These are phyloP conservation scores for Aphanomyces astaci DNA, from an alignment of 352 stramenopile genomes.

Conservation along the genomic window DNA sequence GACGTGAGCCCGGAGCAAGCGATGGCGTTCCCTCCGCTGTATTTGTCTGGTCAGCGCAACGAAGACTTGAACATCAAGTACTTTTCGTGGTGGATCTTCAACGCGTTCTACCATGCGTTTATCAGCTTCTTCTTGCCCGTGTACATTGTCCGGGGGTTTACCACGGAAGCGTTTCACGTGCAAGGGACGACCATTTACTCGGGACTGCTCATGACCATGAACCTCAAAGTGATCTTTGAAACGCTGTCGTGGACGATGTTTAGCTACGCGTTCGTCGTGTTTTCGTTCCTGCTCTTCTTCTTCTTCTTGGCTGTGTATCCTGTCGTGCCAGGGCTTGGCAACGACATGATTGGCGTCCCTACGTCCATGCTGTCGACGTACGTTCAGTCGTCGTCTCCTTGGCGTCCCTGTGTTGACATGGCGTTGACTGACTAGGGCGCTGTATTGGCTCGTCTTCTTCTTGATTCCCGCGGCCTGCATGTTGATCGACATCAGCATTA, in stretches of 20 bases:
- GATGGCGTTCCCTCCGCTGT: slow-evolving; percentile 28
- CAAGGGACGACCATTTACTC: slow-evolving; percentile 66
- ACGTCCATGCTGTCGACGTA: slow-evolving; percentile 33
- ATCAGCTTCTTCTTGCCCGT: slow-evolving; percentile 56
- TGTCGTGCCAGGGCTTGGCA: slow-evolving; percentile 58
- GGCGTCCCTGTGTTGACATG: no score
- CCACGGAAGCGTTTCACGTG: slow-evolving; percentile 35
- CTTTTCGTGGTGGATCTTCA: slow-evolving; percentile 25
- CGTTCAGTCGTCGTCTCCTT: background rate
- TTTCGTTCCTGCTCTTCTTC: slow-evolving; percentile 52
- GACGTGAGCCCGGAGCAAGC: slow-evolving; percentile 27
- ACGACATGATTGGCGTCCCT: slow-evolving; percentile 54
- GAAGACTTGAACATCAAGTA: slow-evolving; percentile 25
- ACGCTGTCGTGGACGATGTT: slow-evolving; percentile 67
- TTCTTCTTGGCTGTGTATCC: slow-evolving; percentile 57
- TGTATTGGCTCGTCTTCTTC: slow-evolving; percentile 52
- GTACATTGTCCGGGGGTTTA: slow-evolving; percentile 27
- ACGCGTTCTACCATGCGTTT: slow-evolving; percentile 29
- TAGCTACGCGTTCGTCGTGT: slow-evolving; percentile 42
- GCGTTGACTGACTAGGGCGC: background rate
- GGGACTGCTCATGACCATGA: slow-evolving; percentile 60
- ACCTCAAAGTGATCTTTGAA: slow-evolving; percentile 60
- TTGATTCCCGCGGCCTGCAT: slow-evolving; percentile 42
- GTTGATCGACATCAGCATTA: slow-evolving; percentile 34
- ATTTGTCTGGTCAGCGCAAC: slow-evolving; percentile 26